Conservation (phyloP, 768 basidiomycete genomes). For the Mycena capillaripes region DNA sequence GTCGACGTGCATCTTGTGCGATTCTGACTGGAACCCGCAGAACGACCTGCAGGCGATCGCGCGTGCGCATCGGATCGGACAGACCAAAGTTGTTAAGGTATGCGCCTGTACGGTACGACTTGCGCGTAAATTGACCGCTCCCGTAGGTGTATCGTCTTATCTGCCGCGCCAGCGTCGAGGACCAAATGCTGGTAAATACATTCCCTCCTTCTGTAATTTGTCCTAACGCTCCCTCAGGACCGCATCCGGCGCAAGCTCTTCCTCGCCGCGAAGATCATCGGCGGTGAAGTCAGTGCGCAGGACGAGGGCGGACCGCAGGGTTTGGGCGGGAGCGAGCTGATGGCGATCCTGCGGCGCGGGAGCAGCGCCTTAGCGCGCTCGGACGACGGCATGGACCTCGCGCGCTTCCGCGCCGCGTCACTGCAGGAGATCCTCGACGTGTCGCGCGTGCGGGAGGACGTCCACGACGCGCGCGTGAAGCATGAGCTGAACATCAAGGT, state of each 20-base stretch:
- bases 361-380: constrained; percentile 64
- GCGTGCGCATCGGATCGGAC: constrained; percentile 86
- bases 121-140: constrained; percentile 1
- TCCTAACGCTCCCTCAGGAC: constrained; percentile 44
- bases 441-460: constrained; percentile 58
- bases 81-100: constrained; percentile 79
- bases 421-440: constrained; percentile 60
- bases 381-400: constrained; percentile 55
- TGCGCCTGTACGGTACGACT: neutral
- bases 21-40: constrained; percentile 79
- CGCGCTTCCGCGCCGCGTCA: constrained; percentile 58
- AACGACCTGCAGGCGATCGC: constrained; percentile 91
- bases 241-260: constrained; percentile 80
- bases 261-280: constrained; percentile 75
- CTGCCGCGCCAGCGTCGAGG: constrained; percentile 79
- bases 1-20: constrained; percentile 85
- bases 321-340: constrained; percentile 60
- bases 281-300: constrained; percentile 54
- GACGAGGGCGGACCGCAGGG: constrained; percentile 39
- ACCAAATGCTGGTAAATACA: constrained; percentile 68
- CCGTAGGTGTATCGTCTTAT: constrained; percentile 76
- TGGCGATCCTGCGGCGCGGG: constrained; percentile 70
- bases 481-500: constrained; percentile 48
- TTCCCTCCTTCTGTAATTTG: neutral
- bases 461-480: constrained; percentile 61